Evolutionary conservation across 2,329 filamentous ascomycete species (phyloP).

Genomic region (Colletotrichum filicis): DNA sequence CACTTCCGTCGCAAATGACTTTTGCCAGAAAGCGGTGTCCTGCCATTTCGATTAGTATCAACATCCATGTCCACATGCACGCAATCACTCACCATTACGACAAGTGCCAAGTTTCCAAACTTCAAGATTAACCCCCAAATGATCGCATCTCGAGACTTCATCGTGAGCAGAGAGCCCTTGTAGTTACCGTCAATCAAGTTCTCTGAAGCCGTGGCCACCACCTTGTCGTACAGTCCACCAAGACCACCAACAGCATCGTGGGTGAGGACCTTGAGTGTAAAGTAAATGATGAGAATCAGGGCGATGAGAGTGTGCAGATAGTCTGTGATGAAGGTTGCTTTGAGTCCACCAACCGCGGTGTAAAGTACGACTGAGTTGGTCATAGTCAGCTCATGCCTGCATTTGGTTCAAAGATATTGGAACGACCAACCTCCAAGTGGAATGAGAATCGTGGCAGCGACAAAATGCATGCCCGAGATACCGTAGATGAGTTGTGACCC

Average conservation of each 20-base stretch:
- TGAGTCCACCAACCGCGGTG: background rate
- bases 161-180: slow-evolving; percentile 9
- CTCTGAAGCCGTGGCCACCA: background rate
- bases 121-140: background rate
- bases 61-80: background rate
- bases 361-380: background rate
- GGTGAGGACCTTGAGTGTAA: background rate
- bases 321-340: background rate
- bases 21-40: background rate
- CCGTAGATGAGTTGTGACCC: background rate
- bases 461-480: background rate
- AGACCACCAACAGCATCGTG: background rate
- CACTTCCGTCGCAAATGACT: background rate
- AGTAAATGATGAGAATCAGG: background rate
- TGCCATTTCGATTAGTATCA: background rate
- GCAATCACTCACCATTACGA: background rate
- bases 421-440: background rate
- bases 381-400: background rate
- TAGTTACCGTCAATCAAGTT: slow-evolving; percentile 7
- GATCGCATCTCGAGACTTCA: slow-evolving; percentile 7
- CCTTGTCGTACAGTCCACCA: background rate
- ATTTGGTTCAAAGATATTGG: background rate
- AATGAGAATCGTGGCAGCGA: background rate
- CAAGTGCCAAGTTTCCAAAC: background rate
- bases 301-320: background rate